Percentiles rank a stretch among this genome's conserved stretches.
Evolutionary conservation across 768 basidiomycete genomes (phyloP).

Genomic region (Collybia mongolica): DNA sequence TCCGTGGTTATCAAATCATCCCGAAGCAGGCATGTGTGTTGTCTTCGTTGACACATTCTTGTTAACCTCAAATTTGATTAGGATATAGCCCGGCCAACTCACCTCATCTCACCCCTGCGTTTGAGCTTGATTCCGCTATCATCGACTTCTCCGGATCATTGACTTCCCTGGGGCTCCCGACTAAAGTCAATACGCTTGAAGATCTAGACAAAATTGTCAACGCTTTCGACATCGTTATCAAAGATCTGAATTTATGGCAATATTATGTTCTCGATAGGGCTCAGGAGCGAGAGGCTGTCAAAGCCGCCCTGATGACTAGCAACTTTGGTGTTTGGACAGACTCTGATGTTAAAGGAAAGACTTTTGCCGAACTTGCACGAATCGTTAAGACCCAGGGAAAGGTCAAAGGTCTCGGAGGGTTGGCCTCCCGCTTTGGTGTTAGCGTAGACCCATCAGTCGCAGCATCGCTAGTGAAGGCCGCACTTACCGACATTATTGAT

Average conservation of each 20-base stretch:
- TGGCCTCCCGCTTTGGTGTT: conserved; percentile 68
- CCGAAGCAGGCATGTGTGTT: conserved; percentile 77
- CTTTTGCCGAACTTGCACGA: conserved; percentile 62
- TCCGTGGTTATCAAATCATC: conserved; percentile 88
- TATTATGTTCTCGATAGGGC: conserved; percentile 86
- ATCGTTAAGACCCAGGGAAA: conserved; percentile 53
- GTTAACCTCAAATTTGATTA: conserved; percentile 22
- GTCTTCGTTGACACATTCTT: background rate
- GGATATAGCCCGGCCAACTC: conserved; percentile 91
- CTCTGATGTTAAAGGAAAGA: conserved; percentile 54
- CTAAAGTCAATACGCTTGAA: conserved; percentile 52
- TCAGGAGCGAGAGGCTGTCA: conserved; percentile 59
- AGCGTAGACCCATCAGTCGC: conserved; percentile 61
- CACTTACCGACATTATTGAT: conserved; percentile 48
- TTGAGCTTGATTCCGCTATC: conserved; percentile 88
- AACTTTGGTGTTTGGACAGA: conserved; percentile 61
- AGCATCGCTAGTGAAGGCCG: conserved; percentile 74
- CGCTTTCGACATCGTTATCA: conserved; percentile 61
- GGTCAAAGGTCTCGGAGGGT: conserved; percentile 57
- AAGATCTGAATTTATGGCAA: conserved; percentile 81
- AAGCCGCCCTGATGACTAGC: conserved; percentile 47
- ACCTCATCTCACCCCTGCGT: conserved; percentile 88
- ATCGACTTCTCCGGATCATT: conserved; percentile 76
- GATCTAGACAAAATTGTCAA: conserved; percentile 70
- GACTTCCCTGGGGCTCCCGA: conserved; percentile 67